phyloP scores from a whole-genome alignment of 2,329 filamentous ascomycete genomes.

The Colletotrichum sp. region DNA sequence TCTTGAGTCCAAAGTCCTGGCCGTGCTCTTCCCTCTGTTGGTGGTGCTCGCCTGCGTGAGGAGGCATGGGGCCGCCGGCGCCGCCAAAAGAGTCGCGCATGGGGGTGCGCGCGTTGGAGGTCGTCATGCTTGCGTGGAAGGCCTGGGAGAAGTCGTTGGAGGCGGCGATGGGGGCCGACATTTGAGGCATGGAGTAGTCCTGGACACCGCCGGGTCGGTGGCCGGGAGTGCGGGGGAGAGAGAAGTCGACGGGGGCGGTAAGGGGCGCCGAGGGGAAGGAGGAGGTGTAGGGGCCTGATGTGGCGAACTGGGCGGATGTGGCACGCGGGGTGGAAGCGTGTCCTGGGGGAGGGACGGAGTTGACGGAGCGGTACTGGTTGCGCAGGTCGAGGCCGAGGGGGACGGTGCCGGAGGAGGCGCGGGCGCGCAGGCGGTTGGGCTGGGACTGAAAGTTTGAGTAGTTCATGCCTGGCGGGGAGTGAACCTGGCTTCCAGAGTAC shows the following conservation, averaged over 20 bases:
- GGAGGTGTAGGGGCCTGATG: conserved; percentile 43
- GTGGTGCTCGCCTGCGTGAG: conserved; percentile 3
- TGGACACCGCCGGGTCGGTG: conserved; percentile 37
- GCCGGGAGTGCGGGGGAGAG: conserved; percentile 47
- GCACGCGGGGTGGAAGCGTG: conserved; percentile 35
- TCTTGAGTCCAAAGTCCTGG: conserved; percentile 34
- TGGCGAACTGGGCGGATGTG: conserved; percentile 13
- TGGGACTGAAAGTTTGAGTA: conserved; percentile 53
- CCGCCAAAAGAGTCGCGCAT: conserved; percentile 50
- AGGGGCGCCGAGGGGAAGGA: conserved; percentile 60
- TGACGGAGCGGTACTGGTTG: conserved; percentile 46
- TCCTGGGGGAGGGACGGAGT: conserved; percentile 32
- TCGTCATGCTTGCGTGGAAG: conserved; percentile 44
- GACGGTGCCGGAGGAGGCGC: conserved; percentile 53
- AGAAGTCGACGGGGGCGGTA: conserved; percentile 58
- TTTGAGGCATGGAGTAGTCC: conserved; percentile 58
- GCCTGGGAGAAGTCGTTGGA: conserved; percentile 57
- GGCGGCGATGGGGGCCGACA: conserved; percentile 59
- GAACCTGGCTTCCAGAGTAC: conserved; percentile 53
- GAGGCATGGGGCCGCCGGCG: conserved; percentile 30
- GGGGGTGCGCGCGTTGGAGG: conserved; percentile 41
- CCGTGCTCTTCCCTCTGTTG: conserved; percentile 29
- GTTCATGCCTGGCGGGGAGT: conserved; percentile 54
- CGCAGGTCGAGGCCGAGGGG: conserved; percentile 50
- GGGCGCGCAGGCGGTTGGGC: conserved; percentile 50